Evolutionary conservation across 345 rosid genomes (phyloP).

Genomic region (Pugionium dolabratum): DNA sequence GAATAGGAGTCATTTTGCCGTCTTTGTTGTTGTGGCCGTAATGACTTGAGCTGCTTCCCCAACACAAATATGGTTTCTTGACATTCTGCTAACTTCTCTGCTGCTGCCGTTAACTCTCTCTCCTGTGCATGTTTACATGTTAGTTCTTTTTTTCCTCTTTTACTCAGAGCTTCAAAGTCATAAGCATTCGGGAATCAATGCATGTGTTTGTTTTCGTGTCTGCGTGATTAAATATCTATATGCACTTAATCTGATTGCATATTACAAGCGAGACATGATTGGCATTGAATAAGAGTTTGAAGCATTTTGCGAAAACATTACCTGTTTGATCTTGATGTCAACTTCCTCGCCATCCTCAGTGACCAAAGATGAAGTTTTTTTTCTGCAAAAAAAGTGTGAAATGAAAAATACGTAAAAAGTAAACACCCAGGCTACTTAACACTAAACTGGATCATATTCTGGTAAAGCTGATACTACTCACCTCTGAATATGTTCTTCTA

Average conservation of each 20-base stretch:
- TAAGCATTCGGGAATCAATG: not conserved
- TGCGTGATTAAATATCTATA: not conserved
- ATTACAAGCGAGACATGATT: slow-evolving; percentile 4
- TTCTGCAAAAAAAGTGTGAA: slow-evolving; percentile 34
- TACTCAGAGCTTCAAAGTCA: slow-evolving; percentile 9
- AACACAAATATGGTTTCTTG: slow-evolving; percentile 92
- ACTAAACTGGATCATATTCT: slow-evolving; percentile 5
- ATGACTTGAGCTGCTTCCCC: slow-evolving; percentile 76
- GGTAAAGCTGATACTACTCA: slow-evolving; percentile 22
- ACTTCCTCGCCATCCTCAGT: slow-evolving; percentile 47
- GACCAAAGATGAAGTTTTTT: slow-evolving; percentile 47
- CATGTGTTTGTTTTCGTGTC: not conserved
- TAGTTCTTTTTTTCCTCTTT: not conserved
- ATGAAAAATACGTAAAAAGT: not conserved
- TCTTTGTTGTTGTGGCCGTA: slow-evolving; percentile 57
- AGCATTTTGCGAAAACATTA: slow-evolving; percentile 25
- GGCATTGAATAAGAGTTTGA: not conserved
- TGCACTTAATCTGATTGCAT: slow-evolving; percentile 9
- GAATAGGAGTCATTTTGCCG: slow-evolving; percentile 28
- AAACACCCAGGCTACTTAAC: not conserved
- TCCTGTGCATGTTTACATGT: slow-evolving; percentile 50
- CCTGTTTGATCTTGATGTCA: slow-evolving; percentile 67
- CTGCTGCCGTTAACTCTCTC: slow-evolving; percentile 76
- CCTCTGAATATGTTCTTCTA: slow-evolving; percentile 76
- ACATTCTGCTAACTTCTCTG: slow-evolving; percentile 92